Percentiles rank a stretch among this genome's conserved stretches.
Evolutionary conservation across 83 land plant genomes (phyloP).

Genomic region (Picea abies): DNA sequence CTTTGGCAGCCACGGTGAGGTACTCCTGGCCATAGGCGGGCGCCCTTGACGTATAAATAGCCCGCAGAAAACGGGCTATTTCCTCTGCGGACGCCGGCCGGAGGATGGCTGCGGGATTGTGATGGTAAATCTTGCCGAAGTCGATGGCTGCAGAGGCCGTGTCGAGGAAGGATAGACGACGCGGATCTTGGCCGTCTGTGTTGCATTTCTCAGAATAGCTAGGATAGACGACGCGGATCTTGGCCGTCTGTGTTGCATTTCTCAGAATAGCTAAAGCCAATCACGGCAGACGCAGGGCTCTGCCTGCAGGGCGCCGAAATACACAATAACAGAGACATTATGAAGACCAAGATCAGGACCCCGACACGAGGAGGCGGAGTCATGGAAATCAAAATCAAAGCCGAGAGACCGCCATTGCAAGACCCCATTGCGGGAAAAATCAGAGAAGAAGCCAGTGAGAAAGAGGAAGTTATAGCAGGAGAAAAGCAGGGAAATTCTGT

Average conservation of each 20-base stretch:
- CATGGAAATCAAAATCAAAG: slow-evolving; percentile 7
- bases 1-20: slow-evolving; percentile 53
- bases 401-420: too few relatives aligned
- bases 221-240: background rate
- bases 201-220: too few relatives aligned
- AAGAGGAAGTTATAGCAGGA: too few relatives aligned
- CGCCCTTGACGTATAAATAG: slow-evolving; percentile 13
- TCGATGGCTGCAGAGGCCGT: slow-evolving; percentile 29
- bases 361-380: too few relatives aligned
- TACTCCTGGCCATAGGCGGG: slow-evolving; percentile 16
- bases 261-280: background rate
- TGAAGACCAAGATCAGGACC: background rate
- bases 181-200: too few relatives aligned
- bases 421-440: too few relatives aligned
- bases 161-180: slow-evolving; percentile 12
- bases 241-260: too few relatives aligned
- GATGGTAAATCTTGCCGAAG: slow-evolving; percentile 38
- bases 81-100: slow-evolving; percentile 42
- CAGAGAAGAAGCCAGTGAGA: too few relatives aligned
- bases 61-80: slow-evolving; percentile 27
- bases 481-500: background rate
- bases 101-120: slow-evolving; percentile 45
- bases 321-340: background rate
- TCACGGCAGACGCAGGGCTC: slow-evolving; percentile 17
- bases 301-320: slow-evolving; percentile 24